Evolutionary conservation across 2,329 filamentous ascomycete species (phyloP).

Genomic region (Aspergillus vadensis): DNA sequence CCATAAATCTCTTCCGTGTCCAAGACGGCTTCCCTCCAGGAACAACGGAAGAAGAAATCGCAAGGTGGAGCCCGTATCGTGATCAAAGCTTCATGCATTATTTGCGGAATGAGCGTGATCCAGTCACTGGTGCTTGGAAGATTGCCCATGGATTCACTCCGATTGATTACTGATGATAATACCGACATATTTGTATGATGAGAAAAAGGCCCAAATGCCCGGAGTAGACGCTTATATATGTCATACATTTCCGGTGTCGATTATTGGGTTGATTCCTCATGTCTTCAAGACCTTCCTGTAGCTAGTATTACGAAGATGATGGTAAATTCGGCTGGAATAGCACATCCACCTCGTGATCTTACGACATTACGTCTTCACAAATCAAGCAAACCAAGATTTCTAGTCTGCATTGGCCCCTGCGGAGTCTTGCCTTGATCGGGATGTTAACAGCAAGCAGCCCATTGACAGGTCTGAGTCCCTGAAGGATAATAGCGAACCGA

Average conservation of each 20-base stretch:
- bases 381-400: not conserved
- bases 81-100: conserved; percentile 28
- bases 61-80: conserved; percentile 19
- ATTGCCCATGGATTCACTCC: conserved; percentile 20
- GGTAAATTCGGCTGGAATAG: too few relatives aligned
- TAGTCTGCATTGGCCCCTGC: not conserved
- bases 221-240: too few relatives aligned
- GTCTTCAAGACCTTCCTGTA: too few relatives aligned
- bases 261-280: too few relatives aligned
- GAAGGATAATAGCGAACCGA: not conserved
- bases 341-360: too few relatives aligned
- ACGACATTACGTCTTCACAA: too few relatives aligned
- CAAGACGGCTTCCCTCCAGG: conserved; percentile 11
- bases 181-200: too few relatives aligned
- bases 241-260: not conserved
- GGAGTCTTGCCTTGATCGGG: not conserved
- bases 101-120: conserved; percentile 24
- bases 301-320: too few relatives aligned
- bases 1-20: conserved; percentile 25
- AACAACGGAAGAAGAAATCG: conserved; percentile 20
- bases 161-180: not conserved
- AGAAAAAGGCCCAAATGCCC: too few relatives aligned
- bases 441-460: not conserved
- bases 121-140: conserved; percentile 19
- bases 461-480: not conserved